Evolutionary conservation across 2,329 filamentous ascomycete genomes (phyloP).

Genomic region (Pseudocercospora musae): DNA sequence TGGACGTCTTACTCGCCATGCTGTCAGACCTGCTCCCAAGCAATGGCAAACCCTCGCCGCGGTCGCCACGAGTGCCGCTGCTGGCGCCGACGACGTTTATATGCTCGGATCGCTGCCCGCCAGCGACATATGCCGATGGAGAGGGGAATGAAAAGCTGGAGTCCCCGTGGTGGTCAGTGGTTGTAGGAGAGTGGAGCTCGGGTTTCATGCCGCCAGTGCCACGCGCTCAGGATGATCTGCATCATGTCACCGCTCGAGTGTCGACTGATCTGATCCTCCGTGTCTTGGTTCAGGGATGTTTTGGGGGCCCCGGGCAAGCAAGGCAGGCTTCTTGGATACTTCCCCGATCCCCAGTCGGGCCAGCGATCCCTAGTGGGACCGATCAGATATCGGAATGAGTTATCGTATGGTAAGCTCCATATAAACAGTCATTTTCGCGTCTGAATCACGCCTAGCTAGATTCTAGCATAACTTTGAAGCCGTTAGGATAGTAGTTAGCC

Average conservation of each 20-base stretch:
- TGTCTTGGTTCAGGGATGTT: not conserved
- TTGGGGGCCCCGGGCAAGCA: not conserved
- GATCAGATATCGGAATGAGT: too few species aligned
- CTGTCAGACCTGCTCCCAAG: not conserved
- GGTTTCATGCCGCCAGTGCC: not conserved
- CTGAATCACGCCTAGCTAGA: too few species aligned
- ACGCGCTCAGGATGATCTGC: not conserved
- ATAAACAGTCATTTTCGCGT: too few species aligned
- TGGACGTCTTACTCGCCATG: constrained; percentile 13
- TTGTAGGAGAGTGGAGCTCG: not conserved
- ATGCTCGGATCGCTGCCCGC: not conserved
- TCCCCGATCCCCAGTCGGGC: too few species aligned
- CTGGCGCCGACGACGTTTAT: not conserved
- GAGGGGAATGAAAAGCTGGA: constrained; percentile 1
- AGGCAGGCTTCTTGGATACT: too few species aligned
- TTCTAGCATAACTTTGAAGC: too few species aligned
- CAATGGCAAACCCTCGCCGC: not conserved
- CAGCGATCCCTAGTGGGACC: too few species aligned
- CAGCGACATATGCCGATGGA: not conserved
- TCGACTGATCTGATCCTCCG: not conserved
- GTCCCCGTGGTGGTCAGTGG: not conserved
- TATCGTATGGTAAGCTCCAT: too few species aligned
- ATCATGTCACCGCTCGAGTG: not conserved
- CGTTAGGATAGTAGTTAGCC: too few species aligned
- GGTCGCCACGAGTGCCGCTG: not conserved